Base-by-base conservation (phyloP, 306 rosid genomes). In the Medicago lupulina region DNA sequence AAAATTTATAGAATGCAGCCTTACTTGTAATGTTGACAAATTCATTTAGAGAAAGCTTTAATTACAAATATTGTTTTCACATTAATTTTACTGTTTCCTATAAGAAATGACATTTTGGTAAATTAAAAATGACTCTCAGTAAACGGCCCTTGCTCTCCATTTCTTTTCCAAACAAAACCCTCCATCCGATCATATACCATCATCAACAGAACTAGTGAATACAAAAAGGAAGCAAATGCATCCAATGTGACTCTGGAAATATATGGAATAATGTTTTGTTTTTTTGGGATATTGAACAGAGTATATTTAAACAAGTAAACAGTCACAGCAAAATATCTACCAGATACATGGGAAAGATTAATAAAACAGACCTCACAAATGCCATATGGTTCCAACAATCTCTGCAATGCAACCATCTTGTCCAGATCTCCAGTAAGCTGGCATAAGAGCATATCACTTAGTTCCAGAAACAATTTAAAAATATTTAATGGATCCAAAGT, bases 401-500 rank as follows among this genome's bases (percentile, higher is more conserved):
- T 86, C 79, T 92, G 97, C 71, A 92, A 78, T n/a, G 97, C 97
- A 85, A 92, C 93, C 93, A 92, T 92, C 87, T 92, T 92, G 86
- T 92, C 76, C 78, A 92, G 74, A 82, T 89, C 96, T 85, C 97
- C 97, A 0, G 97, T 88, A 59, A 92, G 91, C 97, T 92, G 83
- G 47, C 76, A 67, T 50, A 59, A 31, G 19, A 73, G 8, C 67
- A 80, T 54, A 73, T 71, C 23, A 67, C 53, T 73, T 79, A 83
- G 73, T 73, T 38, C 75, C 50, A 31, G n/a, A 54, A 34, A 41
- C 43, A 17, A 43, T 31, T 31, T 16, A 3, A 70, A 77, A 76
- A 38, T 65, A 71, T 10, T 10, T 28, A 57, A 65, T 40, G 64
- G 67, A 74, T 25, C 44, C 15, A 7, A 67, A 23, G 61, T 65